Percentiles rank a stretch among this genome's conserved stretches.
phyloP scores from a whole-genome alignment of 2,329 filamentous ascomycete genomes.

The Didymella pomorum region DNA sequence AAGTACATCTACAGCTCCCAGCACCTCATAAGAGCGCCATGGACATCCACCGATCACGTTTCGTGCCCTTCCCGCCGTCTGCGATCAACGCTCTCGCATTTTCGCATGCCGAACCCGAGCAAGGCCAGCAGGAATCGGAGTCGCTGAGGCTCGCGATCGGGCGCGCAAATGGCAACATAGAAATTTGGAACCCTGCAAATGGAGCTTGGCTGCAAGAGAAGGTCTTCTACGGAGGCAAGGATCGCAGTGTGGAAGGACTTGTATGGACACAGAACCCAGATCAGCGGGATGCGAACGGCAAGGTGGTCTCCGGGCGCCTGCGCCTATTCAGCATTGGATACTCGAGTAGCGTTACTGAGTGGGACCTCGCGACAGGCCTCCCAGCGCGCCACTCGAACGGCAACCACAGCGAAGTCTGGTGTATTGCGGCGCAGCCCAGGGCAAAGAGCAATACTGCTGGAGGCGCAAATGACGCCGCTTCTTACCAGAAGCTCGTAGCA shows the following conservation, averaged over 20 bases:
- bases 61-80: slow-evolving; percentile 89
- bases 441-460: slow-evolving; percentile 47
- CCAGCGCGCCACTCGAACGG: slow-evolving; percentile 85
- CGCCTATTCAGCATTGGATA: slow-evolving; percentile 97
- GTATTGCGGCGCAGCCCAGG: slow-evolving; percentile 84
- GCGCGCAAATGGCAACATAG: slow-evolving; percentile 92
- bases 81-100: slow-evolving; percentile 96
- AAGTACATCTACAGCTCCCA: not conserved
- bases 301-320: slow-evolving; percentile 72
- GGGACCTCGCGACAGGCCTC: slow-evolving; percentile 83
- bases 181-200: slow-evolving; percentile 91
- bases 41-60: slow-evolving; percentile 97
- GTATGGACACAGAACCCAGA: slow-evolving; percentile 90
- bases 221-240: slow-evolving; percentile 81
- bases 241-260: slow-evolving; percentile 87
- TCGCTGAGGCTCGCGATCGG: slow-evolving; percentile 84
- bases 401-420: slow-evolving; percentile 97
- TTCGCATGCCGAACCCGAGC: slow-evolving; percentile 68
- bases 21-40: slow-evolving; percentile 58
- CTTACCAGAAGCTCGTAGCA: slow-evolving; percentile 72
- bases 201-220: slow-evolving; percentile 91
- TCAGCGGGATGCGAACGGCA: slow-evolving; percentile 68
- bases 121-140: slow-evolving; percentile 56
- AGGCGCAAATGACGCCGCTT: slow-evolving; percentile 32
- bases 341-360: slow-evolving; percentile 90